Evolutionary conservation across 129 eudicot species (phyloP).

Genomic region (Heracleum sosnowskyi): DNA sequence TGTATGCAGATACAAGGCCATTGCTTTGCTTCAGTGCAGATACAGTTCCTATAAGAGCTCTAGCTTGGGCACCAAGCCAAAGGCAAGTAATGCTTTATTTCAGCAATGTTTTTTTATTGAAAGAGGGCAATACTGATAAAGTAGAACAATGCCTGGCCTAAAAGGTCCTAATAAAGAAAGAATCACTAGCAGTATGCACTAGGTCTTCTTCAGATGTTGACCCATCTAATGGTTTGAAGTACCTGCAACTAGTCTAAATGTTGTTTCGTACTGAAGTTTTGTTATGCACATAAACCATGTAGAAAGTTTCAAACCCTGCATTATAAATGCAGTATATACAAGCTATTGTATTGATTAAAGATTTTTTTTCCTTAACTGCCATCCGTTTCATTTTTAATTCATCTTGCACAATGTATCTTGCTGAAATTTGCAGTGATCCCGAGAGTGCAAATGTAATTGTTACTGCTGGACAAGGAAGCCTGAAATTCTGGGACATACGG

Average conservation of each 20-base stretch:
- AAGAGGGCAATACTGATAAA: not conserved
- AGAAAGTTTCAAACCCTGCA: not conserved
- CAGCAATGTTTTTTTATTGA: not conserved
- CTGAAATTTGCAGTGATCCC: constrained; percentile 48
- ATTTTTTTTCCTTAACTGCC: not conserved
- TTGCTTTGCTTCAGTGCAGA: constrained; percentile 88
- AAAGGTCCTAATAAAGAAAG: not conserved
- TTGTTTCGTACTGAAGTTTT: not conserved
- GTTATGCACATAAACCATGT: not conserved
- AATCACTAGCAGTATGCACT: not conserved
- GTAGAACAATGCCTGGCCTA: not conserved
- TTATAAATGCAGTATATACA: not conserved
- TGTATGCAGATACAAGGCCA: constrained; percentile 73
- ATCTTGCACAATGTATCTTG: not conserved
- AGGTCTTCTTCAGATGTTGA: not conserved
- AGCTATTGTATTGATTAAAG: not conserved
- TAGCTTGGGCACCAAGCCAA: constrained; percentile 81
- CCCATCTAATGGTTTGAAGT: not conserved
- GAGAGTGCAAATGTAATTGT: constrained; percentile 67
- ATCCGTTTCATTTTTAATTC: not conserved
- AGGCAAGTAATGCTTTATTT: constrained; percentile 39
- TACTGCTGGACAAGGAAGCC: constrained; percentile 68
- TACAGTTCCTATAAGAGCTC: constrained; percentile 77
- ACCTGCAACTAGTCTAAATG: not conserved
- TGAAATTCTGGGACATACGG: constrained; percentile 96